Conservation (phyloP, 1,284 basidiomycete species). For the Trichosporon coremiiforme region DNA sequence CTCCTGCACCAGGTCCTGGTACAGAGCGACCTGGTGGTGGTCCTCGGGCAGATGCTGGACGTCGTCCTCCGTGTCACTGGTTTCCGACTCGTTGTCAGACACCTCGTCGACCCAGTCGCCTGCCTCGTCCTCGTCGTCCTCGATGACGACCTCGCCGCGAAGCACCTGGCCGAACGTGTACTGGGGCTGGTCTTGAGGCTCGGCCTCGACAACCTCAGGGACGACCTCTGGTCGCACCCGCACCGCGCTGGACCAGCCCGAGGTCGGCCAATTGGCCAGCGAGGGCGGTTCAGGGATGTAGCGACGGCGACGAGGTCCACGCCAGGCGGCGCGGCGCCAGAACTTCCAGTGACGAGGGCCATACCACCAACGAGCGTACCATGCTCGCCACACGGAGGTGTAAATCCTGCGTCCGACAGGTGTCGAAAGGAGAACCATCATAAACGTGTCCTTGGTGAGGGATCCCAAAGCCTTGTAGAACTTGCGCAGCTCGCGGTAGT, state of each 20-base stretch:
- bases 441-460: slow-evolving; percentile 31
- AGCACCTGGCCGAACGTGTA: slow-evolving; percentile 38
- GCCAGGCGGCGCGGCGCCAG: slow-evolving; percentile 49
- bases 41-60: slow-evolving; percentile 23
- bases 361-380: slow-evolving; percentile 49
- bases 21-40: slow-evolving; percentile 19
- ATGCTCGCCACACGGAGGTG: slow-evolving; percentile 20
- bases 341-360: slow-evolving; percentile 50
- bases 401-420: slow-evolving; percentile 37
- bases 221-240: slow-evolving; percentile 16
- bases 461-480: slow-evolving; percentile 39
- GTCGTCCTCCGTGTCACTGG: slow-evolving; percentile 33
- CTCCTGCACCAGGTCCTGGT: slow-evolving; percentile 18
- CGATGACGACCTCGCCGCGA: slow-evolving; percentile 39
- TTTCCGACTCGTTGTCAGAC: slow-evolving; percentile 24
- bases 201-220: background rate
- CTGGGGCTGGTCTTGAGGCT: slow-evolving; percentile 6
- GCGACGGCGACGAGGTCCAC: slow-evolving; percentile 25
- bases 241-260: slow-evolving; percentile 19
- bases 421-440: slow-evolving; percentile 36
- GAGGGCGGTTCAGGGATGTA: slow-evolving; percentile 21
- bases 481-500: slow-evolving; percentile 35
- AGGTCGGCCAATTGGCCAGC: slow-evolving; percentile 12
- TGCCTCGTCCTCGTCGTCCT: slow-evolving; percentile 46
- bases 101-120: slow-evolving; percentile 35